A percentile compares a stretch with the other conserved stretches of the same genome.
These are phyloP conservation scores for Scleroderma citrinum DNA, from an alignment of 768 basidiomycete species.

Conservation along the genomic window DNA sequence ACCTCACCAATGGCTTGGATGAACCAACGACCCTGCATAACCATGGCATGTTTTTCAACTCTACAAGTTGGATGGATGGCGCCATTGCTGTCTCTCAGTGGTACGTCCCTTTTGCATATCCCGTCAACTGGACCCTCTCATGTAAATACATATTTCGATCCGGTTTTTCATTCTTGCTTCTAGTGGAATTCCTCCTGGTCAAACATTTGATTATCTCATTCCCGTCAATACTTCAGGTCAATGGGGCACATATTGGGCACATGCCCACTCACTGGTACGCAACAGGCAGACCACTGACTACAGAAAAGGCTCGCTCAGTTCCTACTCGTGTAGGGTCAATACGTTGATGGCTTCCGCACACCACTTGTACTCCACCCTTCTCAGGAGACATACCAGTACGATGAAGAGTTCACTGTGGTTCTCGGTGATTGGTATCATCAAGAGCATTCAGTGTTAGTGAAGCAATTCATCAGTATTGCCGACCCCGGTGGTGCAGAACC, in stretches of 20 bases:
- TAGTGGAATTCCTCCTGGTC: constrained; percentile 75
- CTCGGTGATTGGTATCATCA: constrained; percentile 93
- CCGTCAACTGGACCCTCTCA: no score
- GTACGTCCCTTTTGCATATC: constrained; percentile 35
- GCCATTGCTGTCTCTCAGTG: constrained; percentile 81
- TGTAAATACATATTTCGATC: background rate
- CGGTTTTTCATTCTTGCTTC: background rate
- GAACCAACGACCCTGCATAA: constrained; percentile 72
- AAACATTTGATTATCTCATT: constrained; percentile 68
- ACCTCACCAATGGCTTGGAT: constrained; percentile 69
- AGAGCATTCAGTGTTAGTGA: constrained; percentile 55
- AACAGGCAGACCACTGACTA: background rate
- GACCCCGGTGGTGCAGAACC: constrained; percentile 88
- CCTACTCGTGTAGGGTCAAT: constrained; percentile 57
- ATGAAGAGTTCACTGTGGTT: constrained; percentile 85
- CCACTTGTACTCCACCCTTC: constrained; percentile 74
- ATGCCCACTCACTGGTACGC: constrained; percentile 51
- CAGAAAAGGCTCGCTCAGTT: background rate
- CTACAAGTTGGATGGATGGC: constrained; percentile 84
- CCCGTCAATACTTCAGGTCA: constrained; percentile 63
- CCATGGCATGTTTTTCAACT: constrained; percentile 95
- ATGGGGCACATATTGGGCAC: constrained; percentile 80
- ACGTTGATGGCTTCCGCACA: constrained; percentile 89
- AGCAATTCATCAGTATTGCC: constrained; percentile 59
- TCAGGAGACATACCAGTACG: constrained; percentile 65